Evolutionary conservation across 2,329 filamentous ascomycete genomes (phyloP).

Genomic region (Fusarium napiforme): DNA sequence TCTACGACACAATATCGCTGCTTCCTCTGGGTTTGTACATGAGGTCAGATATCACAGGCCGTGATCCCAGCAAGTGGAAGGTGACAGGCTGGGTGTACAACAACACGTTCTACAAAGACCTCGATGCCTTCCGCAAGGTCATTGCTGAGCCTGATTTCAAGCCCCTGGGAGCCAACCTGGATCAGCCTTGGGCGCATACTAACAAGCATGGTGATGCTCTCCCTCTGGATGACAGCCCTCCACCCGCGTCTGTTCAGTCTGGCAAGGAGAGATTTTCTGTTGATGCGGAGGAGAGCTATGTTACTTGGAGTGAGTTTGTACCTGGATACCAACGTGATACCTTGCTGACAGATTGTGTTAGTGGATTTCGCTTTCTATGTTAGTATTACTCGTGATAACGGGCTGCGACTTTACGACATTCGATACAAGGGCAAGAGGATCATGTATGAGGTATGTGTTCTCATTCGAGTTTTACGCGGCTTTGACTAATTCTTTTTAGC

Average conservation of each 20-base stretch:
- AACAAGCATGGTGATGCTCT: background rate
- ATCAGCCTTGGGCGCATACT: conserved; percentile 1
- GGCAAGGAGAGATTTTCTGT: background rate
- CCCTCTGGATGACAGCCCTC: background rate
- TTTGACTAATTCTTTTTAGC: background rate
- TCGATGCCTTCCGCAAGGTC: background rate
- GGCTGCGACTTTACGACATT: background rate
- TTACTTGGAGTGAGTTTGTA: background rate
- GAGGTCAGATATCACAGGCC: background rate
- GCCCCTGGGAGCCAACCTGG: background rate
- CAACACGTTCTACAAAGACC: background rate
- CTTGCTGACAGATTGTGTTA: background rate
- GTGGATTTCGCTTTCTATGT: conserved; percentile 2
- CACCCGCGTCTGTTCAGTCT: background rate
- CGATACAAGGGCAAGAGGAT: background rate
- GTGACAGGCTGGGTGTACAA: conserved; percentile 6
- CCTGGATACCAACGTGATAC: accelerated
- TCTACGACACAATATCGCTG: background rate
- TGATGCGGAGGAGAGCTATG: background rate
- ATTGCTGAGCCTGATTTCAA: background rate
- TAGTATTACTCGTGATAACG: background rate
- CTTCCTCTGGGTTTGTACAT: background rate
- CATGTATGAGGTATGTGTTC: background rate
- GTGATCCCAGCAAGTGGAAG: background rate
- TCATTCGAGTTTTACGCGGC: accelerated